A percentile compares a stretch with the other conserved stretches of the same genome.
Conservation (phyloP, 345 rosid genomes). For the Kernera saxatilis region DNA sequence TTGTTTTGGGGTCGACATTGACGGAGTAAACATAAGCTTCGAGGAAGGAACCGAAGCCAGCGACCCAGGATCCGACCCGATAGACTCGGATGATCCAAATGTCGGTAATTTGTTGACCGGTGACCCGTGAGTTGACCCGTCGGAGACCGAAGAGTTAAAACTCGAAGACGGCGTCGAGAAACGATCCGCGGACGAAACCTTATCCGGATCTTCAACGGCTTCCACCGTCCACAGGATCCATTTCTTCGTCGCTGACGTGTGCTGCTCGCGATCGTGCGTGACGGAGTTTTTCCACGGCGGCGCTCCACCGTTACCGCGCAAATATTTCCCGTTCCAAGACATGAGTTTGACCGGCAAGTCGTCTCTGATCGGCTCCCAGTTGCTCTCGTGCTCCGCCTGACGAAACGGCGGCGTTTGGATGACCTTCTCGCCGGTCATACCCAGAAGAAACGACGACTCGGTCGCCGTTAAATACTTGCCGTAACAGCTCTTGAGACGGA, state of each 20-base stretch:
- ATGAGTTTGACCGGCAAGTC: conserved; percentile 54
- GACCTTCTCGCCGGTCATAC: conserved; percentile 67
- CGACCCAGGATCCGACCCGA: conserved; percentile 22
- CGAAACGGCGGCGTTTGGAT: conserved; percentile 46
- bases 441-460: conserved; percentile 56
- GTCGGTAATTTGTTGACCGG: conserved; percentile 7
- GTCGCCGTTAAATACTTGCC: conserved; percentile 72
- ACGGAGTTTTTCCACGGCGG: conserved; percentile 84
- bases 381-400: conserved; percentile 36
- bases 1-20: conserved; percentile 28
- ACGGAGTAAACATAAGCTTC: conserved; percentile 35
- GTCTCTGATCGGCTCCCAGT: conserved; percentile 80
- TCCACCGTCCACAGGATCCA: conserved; percentile 80
- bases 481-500: conserved; percentile 60
- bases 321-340: conserved; percentile 58
- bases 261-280: conserved; percentile 63
- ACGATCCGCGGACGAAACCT: conserved; percentile 38
- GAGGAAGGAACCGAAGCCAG: conserved; percentile 23
- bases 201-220: conserved; percentile 24
- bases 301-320: conserved; percentile 75
- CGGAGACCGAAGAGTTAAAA: conserved; percentile 38
- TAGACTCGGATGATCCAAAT: conserved; percentile 22
- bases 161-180: conserved; percentile 53
- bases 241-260: conserved; percentile 34
- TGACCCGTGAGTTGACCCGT: conserved; percentile 33